Base-by-base conservation (phyloP, 106 monocot genomes). In the Triglochin maritima region DNA sequence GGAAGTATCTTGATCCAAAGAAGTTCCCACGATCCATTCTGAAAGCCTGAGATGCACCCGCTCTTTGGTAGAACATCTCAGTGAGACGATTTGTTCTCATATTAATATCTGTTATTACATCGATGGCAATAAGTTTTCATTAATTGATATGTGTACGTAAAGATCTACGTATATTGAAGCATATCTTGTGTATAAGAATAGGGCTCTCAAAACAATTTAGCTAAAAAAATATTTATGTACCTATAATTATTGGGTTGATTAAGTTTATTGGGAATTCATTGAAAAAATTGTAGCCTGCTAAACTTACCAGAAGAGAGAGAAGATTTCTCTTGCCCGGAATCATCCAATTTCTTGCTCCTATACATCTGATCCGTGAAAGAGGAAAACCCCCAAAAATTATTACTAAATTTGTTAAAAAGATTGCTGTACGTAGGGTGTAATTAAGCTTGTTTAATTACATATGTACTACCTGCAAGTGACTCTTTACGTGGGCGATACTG, bases 401-500 rank as follows among this genome's bases (percentile, higher is more conserved):
- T 49, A 17, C 2, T 2, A 52, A 52, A 17, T 49, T 42, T 5
- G 29, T 29, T 29, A 29, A 29, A 29, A 29, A 29, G 29, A 29
- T 29, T 1, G 29, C 0, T 29, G 29, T 29, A 29, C 29, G 29
- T 29, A 29, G 29, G 29, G 0, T 29, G 1, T 1, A 29, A 29
- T 49, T 50, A 2, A 50, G 3, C 15, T 46, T 15, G 7, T 47
- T 60, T 5, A 43, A 17, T 60, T 4, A 63, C 15, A 46, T 46
- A 47, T 55, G 50, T 53, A 15, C 63, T 80, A 96, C 96, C 88
- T 96, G 96, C 53, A 98, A 69, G 50, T 98, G 96, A 57, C 91
- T 91, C 78, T 98, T 98, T 49, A 98, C 86, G 80, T 98, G 96
- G 73, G 96, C 91, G 67, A 98, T 98, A 60, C 80, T 88, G 43